phyloP scores from a whole-genome alignment of 2,329 filamentous ascomycete genomes.

The Aspergillus sp. region DNA sequence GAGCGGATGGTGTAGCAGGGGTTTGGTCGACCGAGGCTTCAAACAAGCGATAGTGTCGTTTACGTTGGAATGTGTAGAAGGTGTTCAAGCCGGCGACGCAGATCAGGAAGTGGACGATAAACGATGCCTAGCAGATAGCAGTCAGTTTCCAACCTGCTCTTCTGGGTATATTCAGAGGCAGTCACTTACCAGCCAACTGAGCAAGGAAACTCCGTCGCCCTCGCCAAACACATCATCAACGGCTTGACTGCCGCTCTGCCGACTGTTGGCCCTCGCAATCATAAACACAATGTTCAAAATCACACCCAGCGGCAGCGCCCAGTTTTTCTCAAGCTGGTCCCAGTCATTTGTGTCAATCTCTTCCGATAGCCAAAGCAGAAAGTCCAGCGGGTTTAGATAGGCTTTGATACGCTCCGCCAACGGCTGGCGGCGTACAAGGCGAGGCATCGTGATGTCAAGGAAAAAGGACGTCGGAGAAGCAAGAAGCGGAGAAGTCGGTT shows the following conservation, averaged over 20 bases:
- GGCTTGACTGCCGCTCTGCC: conserved; percentile 48
- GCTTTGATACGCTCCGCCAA: conserved; percentile 77
- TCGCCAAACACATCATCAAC: conserved; percentile 86
- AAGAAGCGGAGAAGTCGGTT: background rate
- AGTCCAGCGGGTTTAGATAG: conserved; percentile 83
- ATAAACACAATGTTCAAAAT: conserved; percentile 77
- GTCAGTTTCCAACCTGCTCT: conserved; percentile 3
- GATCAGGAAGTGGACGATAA: conserved; percentile 69
- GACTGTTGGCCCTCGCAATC: conserved; percentile 76
- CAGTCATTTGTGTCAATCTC: conserved; percentile 89
- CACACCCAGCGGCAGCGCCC: conserved; percentile 74
- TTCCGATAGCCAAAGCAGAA: conserved; percentile 86
- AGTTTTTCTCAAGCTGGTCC: conserved; percentile 72
- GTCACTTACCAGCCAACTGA: conserved; percentile 61
- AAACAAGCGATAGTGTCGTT: conserved; percentile 86
- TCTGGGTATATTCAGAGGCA: background rate
- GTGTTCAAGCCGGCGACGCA: conserved; percentile 72
- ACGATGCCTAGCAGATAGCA: conserved; percentile 56
- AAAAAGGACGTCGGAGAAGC: background rate
- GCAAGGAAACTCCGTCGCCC: conserved; percentile 62
- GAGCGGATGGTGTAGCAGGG: conserved; percentile 79
- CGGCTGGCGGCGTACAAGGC: conserved; percentile 77
- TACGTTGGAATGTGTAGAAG: conserved; percentile 76
- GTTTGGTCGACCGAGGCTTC: conserved; percentile 76
- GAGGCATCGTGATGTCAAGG: conserved; percentile 61